Evolutionary conservation across 192 early-diverging fungal genomes (phyloP), one percentile per base, ranked within the genome.

Genomic region (Backusella liffmaniae): DNA sequence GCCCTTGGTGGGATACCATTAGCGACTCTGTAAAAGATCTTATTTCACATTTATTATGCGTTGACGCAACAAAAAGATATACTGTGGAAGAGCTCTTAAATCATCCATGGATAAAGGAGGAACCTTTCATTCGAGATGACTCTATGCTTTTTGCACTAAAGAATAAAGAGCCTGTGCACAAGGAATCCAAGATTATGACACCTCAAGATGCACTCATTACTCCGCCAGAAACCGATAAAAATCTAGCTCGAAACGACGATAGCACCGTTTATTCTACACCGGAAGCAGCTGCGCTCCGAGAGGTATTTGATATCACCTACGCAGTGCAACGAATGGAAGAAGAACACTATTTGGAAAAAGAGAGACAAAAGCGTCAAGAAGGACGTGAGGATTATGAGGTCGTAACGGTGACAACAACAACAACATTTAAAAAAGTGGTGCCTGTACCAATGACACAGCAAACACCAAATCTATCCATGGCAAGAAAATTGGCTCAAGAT

Each of bases 1-100:
- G 89, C 66, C 94, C 94, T 39, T 95, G 96, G 94, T 99, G 97
- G 97, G 93, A 95, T 83, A 79, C 89, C n/a, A 93, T 99, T 34
- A 91, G 91, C 21, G 76, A 77, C 29, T 85, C 87, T 73, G 90
- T 90, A 76, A 93, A 93, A 83, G 90, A 96, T 77, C 82, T 96
- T 26, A 87, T 96, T 41, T 80, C 81, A 7, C 84, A 89, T 74
- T 82, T 94, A 67, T 81, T 96, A 1, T 88, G 86, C 46, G 90
- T 96, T 7, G 88, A 92, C 67, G 92, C 94, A 1, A 80, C 83
- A 15, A 82, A 88, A 70, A 87, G 94, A 30, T 92, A 90, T 83
- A 94, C 92, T 0, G 92, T 96, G 51, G 89, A 93, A 23, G 88
- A 94, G 76, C 91, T 95, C 82, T 87, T 95, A 76, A 86, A 84